Evolutionary conservation across 768 basidiomycete species (phyloP), one percentile per base, ranked within the genome.

Genomic region (Dendrothele bispora): DNA sequence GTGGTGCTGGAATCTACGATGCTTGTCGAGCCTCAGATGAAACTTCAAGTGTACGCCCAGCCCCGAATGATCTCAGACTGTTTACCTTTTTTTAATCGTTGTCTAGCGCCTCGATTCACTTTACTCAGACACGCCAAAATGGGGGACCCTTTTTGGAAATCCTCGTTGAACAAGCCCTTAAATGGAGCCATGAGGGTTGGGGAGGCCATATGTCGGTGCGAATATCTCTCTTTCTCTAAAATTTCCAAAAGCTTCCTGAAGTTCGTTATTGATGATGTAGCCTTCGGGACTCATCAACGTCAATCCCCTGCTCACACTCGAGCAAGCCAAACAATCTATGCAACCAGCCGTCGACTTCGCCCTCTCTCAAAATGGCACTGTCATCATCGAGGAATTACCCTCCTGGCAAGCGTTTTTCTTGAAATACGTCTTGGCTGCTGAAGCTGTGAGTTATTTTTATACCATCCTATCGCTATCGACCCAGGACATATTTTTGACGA

Each of bases 131-230:
- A 3, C 26, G 50, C n/a, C 34, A 49, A 2, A 60, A 60, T 42
- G 32, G 56, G 6, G 54, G 39, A 3, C 52, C 50, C 1, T 71
- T 64, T 57, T 57, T 62, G 42, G 37, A 48, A 22, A 45, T 69
- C 10, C 34, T 64, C 6, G 61, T 67, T 2, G 58, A 71, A 46
- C 57, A 61, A 21, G 55, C 65, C 4, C 48, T 54, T 34, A 50
- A 52, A 36, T 70, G 68, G 66, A 65, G 60, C 4, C 46, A 53
- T 10, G 59, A 69, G 25, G 68, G 68, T 7, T 71, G 69, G 69
- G 69, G 69, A 17, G 68, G 68, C 0, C 65, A 69, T 50, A 63
- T 68, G 25, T 46, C 38, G 12, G 66, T 68, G 40, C 21, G 62
- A 55, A 3, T 17, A n/a, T n/a, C n/a, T 34, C 4, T 12, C 17